These are phyloP conservation scores for Capronia coronata DNA, from an alignment of 2,329 filamentous ascomycete species.

Conservation along the genomic window DNA sequence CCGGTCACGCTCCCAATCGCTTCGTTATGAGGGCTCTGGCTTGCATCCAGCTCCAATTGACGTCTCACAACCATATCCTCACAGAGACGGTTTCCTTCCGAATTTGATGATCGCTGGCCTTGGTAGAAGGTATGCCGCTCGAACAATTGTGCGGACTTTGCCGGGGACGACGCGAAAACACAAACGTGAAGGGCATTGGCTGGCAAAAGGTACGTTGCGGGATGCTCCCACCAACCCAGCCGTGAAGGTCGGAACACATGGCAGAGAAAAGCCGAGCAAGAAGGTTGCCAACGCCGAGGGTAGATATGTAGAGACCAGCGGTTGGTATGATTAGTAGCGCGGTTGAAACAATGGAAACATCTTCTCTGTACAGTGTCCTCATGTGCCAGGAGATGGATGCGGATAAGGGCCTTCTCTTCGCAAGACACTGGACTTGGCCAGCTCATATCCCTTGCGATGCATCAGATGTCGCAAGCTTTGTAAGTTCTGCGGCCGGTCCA, in stretches of 20 bases:
- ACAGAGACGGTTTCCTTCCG: not conserved
- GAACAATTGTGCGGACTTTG: conserved; percentile 3
- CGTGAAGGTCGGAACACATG: conserved; percentile 3
- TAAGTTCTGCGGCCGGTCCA: too few species aligned
- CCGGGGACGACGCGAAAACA: conserved; percentile 12
- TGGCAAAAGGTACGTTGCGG: conserved; percentile 15
- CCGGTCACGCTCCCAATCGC: not conserved
- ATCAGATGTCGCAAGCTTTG: too few species aligned
- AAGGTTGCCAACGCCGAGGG: not conserved
- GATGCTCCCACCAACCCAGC: not conserved
- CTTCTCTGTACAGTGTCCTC: not conserved
- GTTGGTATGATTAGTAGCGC: conserved; percentile 15
- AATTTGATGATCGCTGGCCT: conserved; percentile 4
- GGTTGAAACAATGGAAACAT: not conserved
- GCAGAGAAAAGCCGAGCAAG: conserved; percentile 4
- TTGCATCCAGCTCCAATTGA: not conserved
- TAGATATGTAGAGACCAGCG: conserved; percentile 14
- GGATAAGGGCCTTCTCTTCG: too few species aligned
- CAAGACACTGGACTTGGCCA: too few species aligned
- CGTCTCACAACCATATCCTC: not conserved
- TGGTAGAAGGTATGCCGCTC: conserved; percentile 11
- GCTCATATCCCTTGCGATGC: too few species aligned
- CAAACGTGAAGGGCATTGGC: conserved; percentile 14
- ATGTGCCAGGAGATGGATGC: not conserved
- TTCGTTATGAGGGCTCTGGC: not conserved